Evolutionary conservation across 106 monocot genomes (phyloP).

Genomic region (Chionographis japonica): DNA sequence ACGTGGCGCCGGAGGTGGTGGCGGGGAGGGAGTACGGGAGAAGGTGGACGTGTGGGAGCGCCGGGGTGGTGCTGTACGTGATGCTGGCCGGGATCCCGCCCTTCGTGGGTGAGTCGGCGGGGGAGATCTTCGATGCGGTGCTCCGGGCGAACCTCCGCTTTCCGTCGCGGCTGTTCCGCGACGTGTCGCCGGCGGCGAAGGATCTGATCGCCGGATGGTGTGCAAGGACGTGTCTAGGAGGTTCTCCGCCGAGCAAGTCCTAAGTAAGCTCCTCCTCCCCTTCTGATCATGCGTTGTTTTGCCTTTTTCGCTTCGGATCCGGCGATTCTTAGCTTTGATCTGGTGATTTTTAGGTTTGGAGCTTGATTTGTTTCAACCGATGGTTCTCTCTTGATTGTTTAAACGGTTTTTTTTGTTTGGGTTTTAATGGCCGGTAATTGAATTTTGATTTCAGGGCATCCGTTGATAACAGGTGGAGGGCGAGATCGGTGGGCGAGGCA

Average conservation of each 20-base stretch:
- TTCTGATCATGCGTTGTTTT: too few species aligned
- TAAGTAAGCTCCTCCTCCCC: slow-evolving; percentile 15
- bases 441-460: slow-evolving; percentile 2
- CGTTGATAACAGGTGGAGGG: neutral
- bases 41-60: slow-evolving; percentile 59
- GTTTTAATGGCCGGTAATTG: too few species aligned
- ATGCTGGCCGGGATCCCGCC: slow-evolving; percentile 30
- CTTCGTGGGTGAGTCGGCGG: slow-evolving; percentile 37
- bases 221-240: slow-evolving; percentile 35
- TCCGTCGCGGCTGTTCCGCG: slow-evolving; percentile 25
- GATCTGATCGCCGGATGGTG: slow-evolving; percentile 46
- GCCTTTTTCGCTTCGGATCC: too few species aligned
- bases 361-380: neutral
- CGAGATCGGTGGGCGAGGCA: too few species aligned
- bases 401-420: too few species aligned
- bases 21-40: slow-evolving; percentile 44
- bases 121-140: slow-evolving; percentile 38
- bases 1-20: slow-evolving; percentile 87
- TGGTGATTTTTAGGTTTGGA: neutral
- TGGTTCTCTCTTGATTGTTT: neutral
- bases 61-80: slow-evolving; percentile 51
- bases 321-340: too few species aligned
- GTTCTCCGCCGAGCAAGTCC: slow-evolving; percentile 47
- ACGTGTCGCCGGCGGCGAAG: slow-evolving; percentile 39
- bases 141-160: slow-evolving; percentile 26